Percentiles rank a stretch among this genome's conserved stretches.
phyloP scores from a whole-genome alignment of 2,329 filamentous ascomycete species.

The Zasmidium citrigriseum region DNA sequence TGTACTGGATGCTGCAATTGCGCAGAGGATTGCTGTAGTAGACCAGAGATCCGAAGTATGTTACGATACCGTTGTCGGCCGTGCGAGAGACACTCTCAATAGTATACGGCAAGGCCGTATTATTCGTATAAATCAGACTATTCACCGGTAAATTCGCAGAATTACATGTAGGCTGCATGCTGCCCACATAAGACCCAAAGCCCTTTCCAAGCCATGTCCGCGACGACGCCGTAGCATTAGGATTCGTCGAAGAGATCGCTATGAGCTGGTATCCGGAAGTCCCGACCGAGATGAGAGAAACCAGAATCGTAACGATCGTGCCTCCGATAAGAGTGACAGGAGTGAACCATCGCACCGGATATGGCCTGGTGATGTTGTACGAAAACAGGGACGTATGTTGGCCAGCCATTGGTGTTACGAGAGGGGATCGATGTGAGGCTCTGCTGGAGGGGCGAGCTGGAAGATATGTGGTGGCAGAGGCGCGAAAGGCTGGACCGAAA shows the following conservation, averaged over 20 bases:
- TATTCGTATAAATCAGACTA: neutral
- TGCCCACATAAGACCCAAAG: neutral
- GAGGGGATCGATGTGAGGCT: no score
- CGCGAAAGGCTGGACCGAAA: no score
- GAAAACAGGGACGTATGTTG: neutral
- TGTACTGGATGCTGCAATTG: neutral
- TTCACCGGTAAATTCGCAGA: neutral
- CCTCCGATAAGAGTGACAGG: neutral
- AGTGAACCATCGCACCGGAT: neutral
- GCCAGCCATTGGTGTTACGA: neutral
- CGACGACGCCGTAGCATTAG: neutral
- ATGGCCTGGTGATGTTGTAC: neutral
- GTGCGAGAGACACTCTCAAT: neutral
- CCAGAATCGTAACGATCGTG: neutral
- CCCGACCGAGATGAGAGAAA: neutral
- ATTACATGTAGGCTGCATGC: neutral
- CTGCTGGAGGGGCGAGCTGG: no score
- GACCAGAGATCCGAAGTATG: neutral
- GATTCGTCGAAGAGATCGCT: neutral
- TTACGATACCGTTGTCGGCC: neutral
- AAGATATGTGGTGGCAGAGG: no score
- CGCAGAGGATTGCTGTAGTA: neutral
- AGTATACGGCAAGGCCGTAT: neutral
- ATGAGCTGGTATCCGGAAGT: neutral
- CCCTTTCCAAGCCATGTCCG: neutral